phyloP scores from a whole-genome alignment of 441 rosid species.

The Biscutella laevigata region DNA sequence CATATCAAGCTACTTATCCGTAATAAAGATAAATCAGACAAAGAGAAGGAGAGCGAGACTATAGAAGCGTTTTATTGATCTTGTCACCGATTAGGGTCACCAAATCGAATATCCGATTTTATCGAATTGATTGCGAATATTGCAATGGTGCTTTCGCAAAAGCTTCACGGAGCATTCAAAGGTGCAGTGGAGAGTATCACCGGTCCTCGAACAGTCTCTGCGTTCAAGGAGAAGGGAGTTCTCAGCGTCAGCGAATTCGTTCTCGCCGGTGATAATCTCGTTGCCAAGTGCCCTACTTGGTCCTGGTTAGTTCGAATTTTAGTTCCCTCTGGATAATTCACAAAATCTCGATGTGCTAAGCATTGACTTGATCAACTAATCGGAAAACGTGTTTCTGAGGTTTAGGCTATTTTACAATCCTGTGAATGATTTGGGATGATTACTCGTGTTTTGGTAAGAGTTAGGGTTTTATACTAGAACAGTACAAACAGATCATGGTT shows the following conservation, averaged over 20 bases:
- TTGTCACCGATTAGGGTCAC: no score
- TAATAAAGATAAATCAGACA: no score
- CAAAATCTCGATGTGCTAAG: no score
- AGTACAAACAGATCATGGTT: no score
- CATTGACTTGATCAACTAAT: no score
- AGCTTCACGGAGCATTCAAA: conserved; percentile 79
- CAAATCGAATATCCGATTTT: no score
- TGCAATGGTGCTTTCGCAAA: conserved; percentile 58
- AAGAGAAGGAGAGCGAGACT: no score
- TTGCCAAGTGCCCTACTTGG: conserved; percentile 98
- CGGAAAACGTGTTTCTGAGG: no score
- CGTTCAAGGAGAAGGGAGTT: conserved; percentile 95
- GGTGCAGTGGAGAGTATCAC: conserved; percentile 94
- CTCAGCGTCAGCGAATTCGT: conserved; percentile 90
- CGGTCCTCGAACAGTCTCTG: conserved; percentile 85
- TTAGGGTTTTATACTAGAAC: no score
- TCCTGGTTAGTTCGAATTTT: conserved; percentile 56
- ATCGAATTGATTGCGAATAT: no score
- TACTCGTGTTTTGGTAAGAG: background rate
- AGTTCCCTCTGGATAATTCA: background rate
- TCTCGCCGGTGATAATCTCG: conserved; percentile 95
- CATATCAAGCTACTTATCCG: no score
- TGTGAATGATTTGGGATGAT: background rate
- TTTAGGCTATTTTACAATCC: background rate
- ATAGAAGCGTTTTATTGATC: background rate